Conservation (phyloP, 768 basidiomycete species). For the Pleurotus djamor region DNA sequence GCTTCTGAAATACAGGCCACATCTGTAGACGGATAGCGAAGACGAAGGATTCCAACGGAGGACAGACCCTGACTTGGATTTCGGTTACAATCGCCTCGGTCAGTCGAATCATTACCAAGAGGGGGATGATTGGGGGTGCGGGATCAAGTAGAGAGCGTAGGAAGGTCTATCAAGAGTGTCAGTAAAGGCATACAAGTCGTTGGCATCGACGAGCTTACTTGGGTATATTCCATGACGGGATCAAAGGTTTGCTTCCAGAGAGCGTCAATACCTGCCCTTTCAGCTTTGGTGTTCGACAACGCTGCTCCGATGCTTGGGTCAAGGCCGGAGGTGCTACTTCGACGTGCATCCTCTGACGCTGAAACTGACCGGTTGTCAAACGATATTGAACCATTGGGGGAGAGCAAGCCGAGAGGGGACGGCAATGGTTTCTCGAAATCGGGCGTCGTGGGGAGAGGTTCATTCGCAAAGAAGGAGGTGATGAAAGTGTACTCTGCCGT, state of each 20-base stretch:
- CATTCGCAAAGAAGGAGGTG: slow-evolving; percentile 70
- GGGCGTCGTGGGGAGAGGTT: slow-evolving; percentile 21
- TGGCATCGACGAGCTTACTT: slow-evolving; percentile 40
- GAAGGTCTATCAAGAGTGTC: slow-evolving; percentile 50
- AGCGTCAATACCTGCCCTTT: slow-evolving; percentile 54
- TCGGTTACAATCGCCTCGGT: slow-evolving; percentile 78
- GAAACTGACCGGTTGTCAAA: slow-evolving; percentile 38
- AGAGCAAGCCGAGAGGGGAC: slow-evolving; percentile 36
- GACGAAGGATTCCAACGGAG: slow-evolving; percentile 80
- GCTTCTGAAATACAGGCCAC: slow-evolving; percentile 94
- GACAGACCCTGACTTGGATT: slow-evolving; percentile 73
- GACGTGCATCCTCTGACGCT: slow-evolving; percentile 48
- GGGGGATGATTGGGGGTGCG: slow-evolving; percentile 67
- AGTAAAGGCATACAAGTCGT: not conserved
- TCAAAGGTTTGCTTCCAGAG: slow-evolving; percentile 95
- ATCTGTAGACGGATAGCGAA: slow-evolving; percentile 80
- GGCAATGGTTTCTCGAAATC: slow-evolving; percentile 32
- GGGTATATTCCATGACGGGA: slow-evolving; percentile 83
- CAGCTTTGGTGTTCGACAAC: slow-evolving; percentile 44
- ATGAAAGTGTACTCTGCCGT: slow-evolving; percentile 91
- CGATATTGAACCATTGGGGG: slow-evolving; percentile 39
- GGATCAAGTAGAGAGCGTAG: slow-evolving; percentile 68
- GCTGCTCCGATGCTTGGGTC: slow-evolving; percentile 30
- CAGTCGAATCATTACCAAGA: slow-evolving; percentile 90
- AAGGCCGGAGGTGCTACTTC: slow-evolving; percentile 13